Evolutionary conservation across 257 asterid genomes (phyloP).

Genomic region (Plantago ovata): DNA sequence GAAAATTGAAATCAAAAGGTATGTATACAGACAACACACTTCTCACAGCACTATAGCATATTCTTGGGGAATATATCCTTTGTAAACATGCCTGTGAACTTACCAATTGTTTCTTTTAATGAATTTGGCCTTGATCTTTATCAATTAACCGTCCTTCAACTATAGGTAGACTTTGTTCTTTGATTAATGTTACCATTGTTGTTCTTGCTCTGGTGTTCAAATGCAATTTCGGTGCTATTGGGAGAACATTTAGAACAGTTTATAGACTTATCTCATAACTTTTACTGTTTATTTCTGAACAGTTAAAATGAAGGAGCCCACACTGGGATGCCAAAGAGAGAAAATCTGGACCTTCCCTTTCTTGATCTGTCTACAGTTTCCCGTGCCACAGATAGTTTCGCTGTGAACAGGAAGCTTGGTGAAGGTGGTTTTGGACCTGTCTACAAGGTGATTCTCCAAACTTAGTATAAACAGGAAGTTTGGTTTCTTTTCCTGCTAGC

Average conservation of each 20-base stretch:
- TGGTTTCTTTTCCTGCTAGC: no score
- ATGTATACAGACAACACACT: neutral
- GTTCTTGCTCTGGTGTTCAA: neutral
- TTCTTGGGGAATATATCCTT: no score
- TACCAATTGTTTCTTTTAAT: neutral
- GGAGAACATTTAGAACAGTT: neutral
- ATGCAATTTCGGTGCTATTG: neutral
- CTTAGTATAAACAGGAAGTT: neutral
- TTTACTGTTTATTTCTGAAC: neutral
- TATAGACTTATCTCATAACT: neutral
- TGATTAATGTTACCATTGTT: neutral
- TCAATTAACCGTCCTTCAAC: neutral
- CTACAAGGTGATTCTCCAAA: conserved; percentile 44
- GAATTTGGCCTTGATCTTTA: neutral
- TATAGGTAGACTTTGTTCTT: neutral
- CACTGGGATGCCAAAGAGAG: conserved; percentile 12
- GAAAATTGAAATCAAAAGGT: conserved; percentile 25
- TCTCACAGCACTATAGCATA: no score
- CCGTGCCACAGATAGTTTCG: conserved; percentile 37
- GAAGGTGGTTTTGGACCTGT: conserved; percentile 56
- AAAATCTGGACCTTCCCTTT: conserved; percentile 34
- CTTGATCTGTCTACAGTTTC: conserved; percentile 31
- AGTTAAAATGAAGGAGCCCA: conserved; percentile 19
- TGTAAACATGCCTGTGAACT: neutral
- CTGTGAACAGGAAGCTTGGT: conserved; percentile 33